These are phyloP conservation scores for Vigna mungo DNA, from an alignment of 306 rosid genomes.

Conservation along the genomic window DNA sequence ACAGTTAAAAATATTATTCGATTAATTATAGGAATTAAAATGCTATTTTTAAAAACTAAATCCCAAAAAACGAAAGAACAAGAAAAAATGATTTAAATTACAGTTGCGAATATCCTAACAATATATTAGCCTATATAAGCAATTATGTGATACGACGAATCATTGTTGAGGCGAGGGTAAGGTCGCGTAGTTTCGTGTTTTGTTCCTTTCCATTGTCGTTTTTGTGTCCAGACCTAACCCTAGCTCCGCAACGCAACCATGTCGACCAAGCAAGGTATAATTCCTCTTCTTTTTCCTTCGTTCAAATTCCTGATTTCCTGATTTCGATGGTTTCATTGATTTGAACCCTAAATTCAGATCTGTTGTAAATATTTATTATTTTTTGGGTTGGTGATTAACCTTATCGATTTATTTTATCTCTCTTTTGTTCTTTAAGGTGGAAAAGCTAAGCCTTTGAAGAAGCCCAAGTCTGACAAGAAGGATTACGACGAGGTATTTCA, in stretches of 20 bases:
- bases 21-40: too few relatives aligned
- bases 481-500: conserved; percentile 81
- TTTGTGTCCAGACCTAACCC: conserved; percentile 51
- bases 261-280: conserved; percentile 89
- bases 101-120: background rate
- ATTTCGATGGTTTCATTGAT: conserved; percentile 19
- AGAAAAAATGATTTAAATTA: background rate
- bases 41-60: too few relatives aligned
- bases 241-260: conserved; percentile 58
- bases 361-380: background rate
- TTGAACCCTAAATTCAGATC: conserved; percentile 25
- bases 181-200: conserved; percentile 33
- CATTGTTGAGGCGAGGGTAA: conserved; percentile 39
- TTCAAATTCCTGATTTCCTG: background rate
- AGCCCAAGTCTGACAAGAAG: conserved; percentile 86
- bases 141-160: background rate
- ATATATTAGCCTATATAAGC: background rate
- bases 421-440: conserved; percentile 63
- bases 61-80: background rate
- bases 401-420: background rate
- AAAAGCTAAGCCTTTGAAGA: conserved; percentile 98
- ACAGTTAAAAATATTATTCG: too few relatives aligned
- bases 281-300: background rate
- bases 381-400: background rate
- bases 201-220: conserved; percentile 16